phyloP scores from a whole-genome alignment of 305 asterid genomes.

The Fraxinus xanthoxyloides region DNA sequence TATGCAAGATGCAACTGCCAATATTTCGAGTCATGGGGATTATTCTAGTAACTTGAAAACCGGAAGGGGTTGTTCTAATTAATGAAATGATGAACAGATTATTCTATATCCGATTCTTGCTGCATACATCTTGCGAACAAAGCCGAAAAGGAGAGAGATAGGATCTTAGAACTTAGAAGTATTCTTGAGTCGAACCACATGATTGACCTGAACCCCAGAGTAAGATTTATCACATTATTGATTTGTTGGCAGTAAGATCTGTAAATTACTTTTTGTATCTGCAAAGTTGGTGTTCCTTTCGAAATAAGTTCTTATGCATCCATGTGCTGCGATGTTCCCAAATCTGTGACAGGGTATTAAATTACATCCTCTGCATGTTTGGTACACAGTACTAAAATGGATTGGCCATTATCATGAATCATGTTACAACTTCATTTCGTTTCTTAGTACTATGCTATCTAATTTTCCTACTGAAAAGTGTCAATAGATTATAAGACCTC shows the following conservation, averaged over 20 bases:
- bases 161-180: background rate
- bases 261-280: too few relatives aligned
- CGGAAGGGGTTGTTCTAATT: background rate
- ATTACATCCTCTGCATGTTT: too few relatives aligned
- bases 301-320: too few relatives aligned
- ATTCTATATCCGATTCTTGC: background rate
- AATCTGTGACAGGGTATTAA: too few relatives aligned
- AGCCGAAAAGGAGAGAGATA: background rate
- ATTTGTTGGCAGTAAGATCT: background rate
- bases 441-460: background rate
- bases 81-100: background rate
- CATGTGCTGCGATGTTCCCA: too few relatives aligned
- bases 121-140: background rate
- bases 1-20: background rate
- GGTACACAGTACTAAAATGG: too few relatives aligned
- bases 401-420: background rate
- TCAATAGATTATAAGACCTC: background rate
- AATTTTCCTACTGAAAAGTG: background rate
- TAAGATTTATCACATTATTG: background rate
- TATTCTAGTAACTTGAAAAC: background rate
- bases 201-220: background rate
- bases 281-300: too few relatives aligned
- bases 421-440: background rate
- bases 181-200: background rate
- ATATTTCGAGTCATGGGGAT: background rate